Evolutionary conservation across 176 grass and related monocot species (phyloP).

Genomic region (Leersia perrieri): DNA sequence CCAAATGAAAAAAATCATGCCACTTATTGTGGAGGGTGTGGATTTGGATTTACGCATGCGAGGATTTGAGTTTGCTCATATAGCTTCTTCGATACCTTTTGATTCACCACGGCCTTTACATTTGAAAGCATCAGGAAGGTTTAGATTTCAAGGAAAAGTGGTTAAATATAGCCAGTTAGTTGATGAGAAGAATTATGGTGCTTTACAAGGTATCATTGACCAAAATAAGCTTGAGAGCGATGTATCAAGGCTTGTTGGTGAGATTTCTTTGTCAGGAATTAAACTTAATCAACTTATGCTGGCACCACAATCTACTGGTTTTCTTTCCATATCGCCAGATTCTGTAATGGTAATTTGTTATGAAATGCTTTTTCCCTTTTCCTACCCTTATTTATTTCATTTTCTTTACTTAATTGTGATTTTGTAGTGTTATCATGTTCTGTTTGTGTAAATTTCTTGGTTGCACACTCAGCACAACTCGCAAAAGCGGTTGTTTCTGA

Average conservation of each 20-base stretch:
- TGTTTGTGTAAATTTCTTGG: background rate
- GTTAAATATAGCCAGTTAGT: slow-evolving; percentile 50
- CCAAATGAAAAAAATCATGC: slow-evolving; percentile 58
- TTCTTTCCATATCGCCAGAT: slow-evolving; percentile 77
- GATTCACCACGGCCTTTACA: slow-evolving; percentile 83
- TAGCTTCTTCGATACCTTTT: slow-evolving; percentile 81
- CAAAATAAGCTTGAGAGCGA: slow-evolving; percentile 35
- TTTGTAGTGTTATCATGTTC: background rate
- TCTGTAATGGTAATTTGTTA: slow-evolving; percentile 69
- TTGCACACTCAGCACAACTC: slow-evolving; percentile 6
- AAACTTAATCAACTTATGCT: slow-evolving; percentile 96
- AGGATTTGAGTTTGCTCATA: slow-evolving; percentile 92
- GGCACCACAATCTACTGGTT: slow-evolving; percentile 83
- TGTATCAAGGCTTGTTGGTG: slow-evolving; percentile 62
- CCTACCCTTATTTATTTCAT: background rate
- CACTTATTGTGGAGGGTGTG: slow-evolving; percentile 78
- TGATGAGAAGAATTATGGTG: slow-evolving; percentile 42
- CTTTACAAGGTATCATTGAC: slow-evolving; percentile 42
- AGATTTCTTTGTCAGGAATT: slow-evolving; percentile 87
- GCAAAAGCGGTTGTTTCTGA: background rate
- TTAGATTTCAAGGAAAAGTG: slow-evolving; percentile 97
- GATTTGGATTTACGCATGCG: slow-evolving; percentile 93
- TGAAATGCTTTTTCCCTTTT: slow-evolving; percentile 10
- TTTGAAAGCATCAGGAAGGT: slow-evolving; percentile 92
- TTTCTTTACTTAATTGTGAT: slow-evolving; percentile 21